phyloP scores from a whole-genome alignment of 1,139 yeast genomes.

The Ashbya aceris region DNA sequence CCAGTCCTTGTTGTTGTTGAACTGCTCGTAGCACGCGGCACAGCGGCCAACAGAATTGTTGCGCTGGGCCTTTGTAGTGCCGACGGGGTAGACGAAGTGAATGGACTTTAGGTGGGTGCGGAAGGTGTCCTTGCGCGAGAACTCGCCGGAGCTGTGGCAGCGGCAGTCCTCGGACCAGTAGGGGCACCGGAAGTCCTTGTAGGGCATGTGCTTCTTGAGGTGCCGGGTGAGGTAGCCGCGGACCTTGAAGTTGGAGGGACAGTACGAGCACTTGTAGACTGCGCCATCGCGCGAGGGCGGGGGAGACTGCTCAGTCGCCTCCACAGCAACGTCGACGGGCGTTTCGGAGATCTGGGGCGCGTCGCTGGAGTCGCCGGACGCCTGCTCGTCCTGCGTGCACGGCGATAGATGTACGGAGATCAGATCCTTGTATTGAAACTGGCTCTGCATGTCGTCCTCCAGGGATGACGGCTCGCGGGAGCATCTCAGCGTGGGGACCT shows the following conservation, averaged over 20 bases:
- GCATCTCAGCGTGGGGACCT: neutral
- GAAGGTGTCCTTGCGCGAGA: constrained; percentile 82
- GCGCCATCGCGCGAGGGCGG: neutral
- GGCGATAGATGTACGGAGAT: neutral
- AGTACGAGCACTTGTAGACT: constrained; percentile 40
- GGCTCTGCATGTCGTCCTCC: constrained; percentile 9
- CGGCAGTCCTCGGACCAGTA: constrained; percentile 46
- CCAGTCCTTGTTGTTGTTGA: constrained; percentile 70
- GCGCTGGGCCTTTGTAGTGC: constrained; percentile 61
- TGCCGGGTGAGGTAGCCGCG: constrained; percentile 87
- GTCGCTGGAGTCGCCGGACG: constrained; percentile 1
- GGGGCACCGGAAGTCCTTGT: constrained; percentile 78
- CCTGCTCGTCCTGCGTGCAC: neutral
- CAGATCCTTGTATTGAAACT: constrained; percentile 1
- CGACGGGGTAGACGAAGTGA: constrained; percentile 78
- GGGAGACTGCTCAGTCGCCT: neutral
- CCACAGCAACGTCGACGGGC: neutral
- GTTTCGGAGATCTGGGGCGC: neutral
- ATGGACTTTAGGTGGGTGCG: constrained; percentile 82
- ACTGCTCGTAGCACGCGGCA: constrained; percentile 66
- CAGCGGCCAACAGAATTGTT: constrained; percentile 59
- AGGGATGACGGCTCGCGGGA: constrained; percentile 7
- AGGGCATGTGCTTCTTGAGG: constrained; percentile 66
- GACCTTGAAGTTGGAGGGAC: constrained; percentile 65
- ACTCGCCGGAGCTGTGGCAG: constrained; percentile 82